Evolutionary conservation across 129 eudicot species (phyloP), one percentile per base, ranked within the genome.

Genomic region (Rutidosis leptorrhynchoides): DNA sequence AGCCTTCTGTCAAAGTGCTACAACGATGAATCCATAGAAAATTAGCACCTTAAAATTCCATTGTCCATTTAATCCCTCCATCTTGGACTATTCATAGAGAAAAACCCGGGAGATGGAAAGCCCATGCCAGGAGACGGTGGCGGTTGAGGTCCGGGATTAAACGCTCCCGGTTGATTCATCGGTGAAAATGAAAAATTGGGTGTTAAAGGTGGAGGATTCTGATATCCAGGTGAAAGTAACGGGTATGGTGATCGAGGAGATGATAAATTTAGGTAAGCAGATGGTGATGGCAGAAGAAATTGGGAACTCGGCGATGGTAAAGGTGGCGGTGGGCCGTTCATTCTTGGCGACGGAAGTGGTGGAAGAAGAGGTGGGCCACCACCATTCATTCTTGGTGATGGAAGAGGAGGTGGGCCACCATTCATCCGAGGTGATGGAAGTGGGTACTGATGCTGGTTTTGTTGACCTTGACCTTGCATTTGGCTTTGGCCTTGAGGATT

Each of bases 191-290:
- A 85, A 76, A 93, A 89, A 67, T 86, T 89, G 1, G 99, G 96
- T 37, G 95, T 82, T 51, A 85, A 71, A 4, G 90, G 99, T 20
- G 96, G 95, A 3, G 95, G 89, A 75, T 78, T 78, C 68, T 82
- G 95, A 72, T 74, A 83, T 14, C 95, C 92, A 22, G 98, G 98
- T n/a, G 98, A 93, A 40, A 84, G 96, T 37, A 84, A 71, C 0
- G 99, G 96, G 70, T 88, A 93, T 25, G 96, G 92, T 23, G 95
- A 88, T 60, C 95, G 78, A 20, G 99, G 99, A 27, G 96, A 85
- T 57, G 82, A 58, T 59, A 93, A 17, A 46, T 84, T 84, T 57
- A 85, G 49, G 84, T 80, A 93, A 29, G 92, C 95, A 61, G 82
- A 75, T 5, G 98, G 98, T 0, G 98, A 93, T 33, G 96, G 91